These are phyloP conservation scores for Gamarada debralockiae DNA, from an alignment of 495 filamentous ascomycete species.

Conservation along the genomic window DNA sequence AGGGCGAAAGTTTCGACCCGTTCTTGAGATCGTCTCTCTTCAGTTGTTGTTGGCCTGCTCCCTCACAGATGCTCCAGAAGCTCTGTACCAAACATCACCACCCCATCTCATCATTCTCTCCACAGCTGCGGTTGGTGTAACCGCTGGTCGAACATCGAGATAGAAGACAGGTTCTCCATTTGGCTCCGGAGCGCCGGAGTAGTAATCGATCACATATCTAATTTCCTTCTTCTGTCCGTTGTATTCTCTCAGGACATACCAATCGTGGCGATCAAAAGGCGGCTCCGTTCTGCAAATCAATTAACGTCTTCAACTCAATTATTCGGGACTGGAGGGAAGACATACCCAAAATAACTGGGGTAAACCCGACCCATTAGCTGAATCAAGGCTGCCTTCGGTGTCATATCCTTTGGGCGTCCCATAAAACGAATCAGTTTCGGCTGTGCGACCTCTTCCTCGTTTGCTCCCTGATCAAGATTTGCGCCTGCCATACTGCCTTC, in stretches of 20 bases:
- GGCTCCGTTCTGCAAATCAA: constrained; percentile 55
- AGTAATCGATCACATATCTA: constrained; percentile 98
- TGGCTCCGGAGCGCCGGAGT: constrained; percentile 79
- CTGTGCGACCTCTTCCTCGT: constrained; percentile 38
- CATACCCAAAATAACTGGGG: constrained; percentile 73
- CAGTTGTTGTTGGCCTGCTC: constrained; percentile 19
- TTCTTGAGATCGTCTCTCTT: neutral
- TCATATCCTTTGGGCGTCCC: constrained; percentile 82
- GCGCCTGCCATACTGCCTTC: constrained; percentile 38
- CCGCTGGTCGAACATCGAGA: constrained; percentile 90
- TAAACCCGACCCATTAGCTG: constrained; percentile 73
- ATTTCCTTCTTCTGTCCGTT: constrained; percentile 66
- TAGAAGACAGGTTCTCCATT: constrained; percentile 95
- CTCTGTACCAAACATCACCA: constrained; percentile 89
- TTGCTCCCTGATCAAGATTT: constrained; percentile 27
- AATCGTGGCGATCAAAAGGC: constrained; percentile 98
- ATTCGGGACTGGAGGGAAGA: constrained; percentile 4
- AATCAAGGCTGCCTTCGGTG: constrained; percentile 81
- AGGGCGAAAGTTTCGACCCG: no score
- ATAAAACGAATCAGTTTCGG: constrained; percentile 83
- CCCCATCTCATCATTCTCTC: constrained; percentile 89
- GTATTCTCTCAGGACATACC: constrained; percentile 75
- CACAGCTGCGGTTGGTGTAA: constrained; percentile 72
- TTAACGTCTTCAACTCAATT: constrained; percentile 11
- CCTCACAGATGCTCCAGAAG: constrained; percentile 66